Conservation (phyloP, 148 eudicot genomes). For the Silene latifolia region DNA sequence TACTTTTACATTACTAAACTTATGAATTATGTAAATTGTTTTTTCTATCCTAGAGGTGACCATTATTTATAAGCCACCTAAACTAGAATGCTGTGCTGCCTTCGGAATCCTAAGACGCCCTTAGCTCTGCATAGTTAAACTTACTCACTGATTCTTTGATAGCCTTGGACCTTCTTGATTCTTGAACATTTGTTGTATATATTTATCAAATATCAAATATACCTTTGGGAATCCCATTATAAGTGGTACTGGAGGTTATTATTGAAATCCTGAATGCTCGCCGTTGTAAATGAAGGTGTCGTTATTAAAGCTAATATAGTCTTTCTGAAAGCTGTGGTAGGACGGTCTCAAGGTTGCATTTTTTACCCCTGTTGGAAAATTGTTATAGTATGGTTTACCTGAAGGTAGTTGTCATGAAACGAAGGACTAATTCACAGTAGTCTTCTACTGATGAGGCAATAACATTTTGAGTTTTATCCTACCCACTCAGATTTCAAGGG, state of each 20-base stretch:
- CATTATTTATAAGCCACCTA: not conserved
- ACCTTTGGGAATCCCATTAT: no score
- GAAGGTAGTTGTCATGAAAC: not conserved
- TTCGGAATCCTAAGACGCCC: not conserved
- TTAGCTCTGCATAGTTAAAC: not conserved
- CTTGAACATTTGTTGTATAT: not conserved
- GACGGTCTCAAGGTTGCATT: not conserved
- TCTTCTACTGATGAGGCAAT: not conserved
- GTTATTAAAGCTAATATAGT: not conserved
- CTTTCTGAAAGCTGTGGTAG: not conserved
- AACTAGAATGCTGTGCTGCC: not conserved
- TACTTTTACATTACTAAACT: not conserved
- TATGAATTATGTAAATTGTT: not conserved
- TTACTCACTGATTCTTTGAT: not conserved
- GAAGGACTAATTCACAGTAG: not conserved
- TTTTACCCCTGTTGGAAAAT: no score
- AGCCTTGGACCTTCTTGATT: not conserved
- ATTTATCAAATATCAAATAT: not conserved
- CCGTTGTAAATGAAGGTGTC: not conserved
- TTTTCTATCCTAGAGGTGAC: not conserved
- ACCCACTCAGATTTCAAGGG: constrained; percentile 64
- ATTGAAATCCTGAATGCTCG: not conserved
- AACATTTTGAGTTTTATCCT: not conserved
- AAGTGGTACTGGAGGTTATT: not conserved
- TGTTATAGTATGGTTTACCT: not conserved